Evolutionary conservation across 371 early-diverging fungal genomes (phyloP), one percentile per base, ranked within the genome.

Genomic region (Choanephora cucurbitarum): DNA sequence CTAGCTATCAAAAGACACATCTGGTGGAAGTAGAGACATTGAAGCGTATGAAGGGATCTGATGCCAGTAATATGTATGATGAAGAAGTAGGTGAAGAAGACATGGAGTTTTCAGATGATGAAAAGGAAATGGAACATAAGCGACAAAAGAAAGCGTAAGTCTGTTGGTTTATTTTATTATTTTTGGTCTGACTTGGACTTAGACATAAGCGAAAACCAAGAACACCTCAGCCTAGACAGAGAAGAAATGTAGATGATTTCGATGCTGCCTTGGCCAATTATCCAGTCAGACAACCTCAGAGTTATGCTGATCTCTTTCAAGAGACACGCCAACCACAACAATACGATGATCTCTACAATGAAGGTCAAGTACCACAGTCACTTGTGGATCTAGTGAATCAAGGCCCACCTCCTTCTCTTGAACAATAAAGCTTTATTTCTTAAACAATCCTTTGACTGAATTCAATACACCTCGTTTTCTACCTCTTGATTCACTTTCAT

Each of bases 31-130:
- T 92, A 0, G 80, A 80, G 19, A 75, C 75, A 17, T 61, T 97
- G 31, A 79, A 75, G 45, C 61, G 67, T 9, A 42, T 85, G 10
- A 95, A 92, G 64, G 94, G 94, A 24, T 83, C 87, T 0, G 98
- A 98, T 69, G 98, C 98, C 2, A 92, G 92, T 52, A 98, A 98
- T 65, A 59, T 79, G 23, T 90, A 81, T 65, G 98, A 98, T 64
- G 97, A 98, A 75, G 98, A 97, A 66, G 80, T 91, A 0, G 84
- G 60, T 22, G 91, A 86, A 5, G 80, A 83, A 80, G 92, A 94
- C 56, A 49, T 84, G 55, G 94, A 92, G 55, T 94, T 92, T 57
- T 92, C 92, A 19, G 94, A 94, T 66, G 94, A 94, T 66, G 94
- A 94, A 60, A 67, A 85, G 58, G 94, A 94, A 64, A 64, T 69